A percentile compares a stretch with the other conserved stretches of the same genome.
Evolutionary conservation across 768 basidiomycete genomes (phyloP).

Genomic region (Boletus vinaceobasis): DNA sequence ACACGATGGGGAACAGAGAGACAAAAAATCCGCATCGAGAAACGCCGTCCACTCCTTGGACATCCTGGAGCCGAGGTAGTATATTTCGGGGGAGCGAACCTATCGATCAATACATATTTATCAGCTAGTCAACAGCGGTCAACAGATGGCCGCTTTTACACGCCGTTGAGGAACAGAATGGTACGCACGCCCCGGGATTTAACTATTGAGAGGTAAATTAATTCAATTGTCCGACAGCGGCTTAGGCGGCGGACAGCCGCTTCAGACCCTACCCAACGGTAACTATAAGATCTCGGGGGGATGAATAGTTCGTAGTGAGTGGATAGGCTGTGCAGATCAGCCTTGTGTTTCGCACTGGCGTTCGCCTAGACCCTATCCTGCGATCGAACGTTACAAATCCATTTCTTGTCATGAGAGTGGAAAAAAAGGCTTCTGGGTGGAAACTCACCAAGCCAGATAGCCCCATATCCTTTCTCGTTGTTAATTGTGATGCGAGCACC

Average conservation of each 20-base stretch:
- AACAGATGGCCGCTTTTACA: constrained; percentile 16
- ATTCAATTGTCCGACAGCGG: constrained; percentile 19
- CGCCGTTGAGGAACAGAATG: constrained; percentile 6
- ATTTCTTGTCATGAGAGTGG: constrained; percentile 10
- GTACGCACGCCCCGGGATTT: constrained; percentile 8
- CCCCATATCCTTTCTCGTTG: constrained; percentile 26
- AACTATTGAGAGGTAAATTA: constrained; percentile 31
- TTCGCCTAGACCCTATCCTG: constrained; percentile 12
- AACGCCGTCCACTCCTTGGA: not conserved
- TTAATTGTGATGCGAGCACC: constrained; percentile 31
- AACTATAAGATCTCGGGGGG: constrained; percentile 10
- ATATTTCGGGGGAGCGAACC: not conserved
- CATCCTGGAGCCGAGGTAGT: constrained; percentile 1
- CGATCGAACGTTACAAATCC: constrained; percentile 5
- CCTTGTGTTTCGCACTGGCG: constrained; percentile 11
- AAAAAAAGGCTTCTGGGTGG: not conserved
- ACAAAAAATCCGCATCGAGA: not conserved
- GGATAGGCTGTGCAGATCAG: constrained; percentile 4
- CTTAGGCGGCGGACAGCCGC: constrained; percentile 4
- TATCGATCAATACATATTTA: constrained; percentile 21
- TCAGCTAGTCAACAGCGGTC: constrained; percentile 18
- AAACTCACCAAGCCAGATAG: constrained; percentile 14
- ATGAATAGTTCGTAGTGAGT: not conserved
- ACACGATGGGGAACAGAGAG: not conserved
- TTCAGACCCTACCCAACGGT: constrained; percentile 14